Conservation (phyloP, 805 yeast species). For the Isabelozyma pseudorhagii region DNA sequence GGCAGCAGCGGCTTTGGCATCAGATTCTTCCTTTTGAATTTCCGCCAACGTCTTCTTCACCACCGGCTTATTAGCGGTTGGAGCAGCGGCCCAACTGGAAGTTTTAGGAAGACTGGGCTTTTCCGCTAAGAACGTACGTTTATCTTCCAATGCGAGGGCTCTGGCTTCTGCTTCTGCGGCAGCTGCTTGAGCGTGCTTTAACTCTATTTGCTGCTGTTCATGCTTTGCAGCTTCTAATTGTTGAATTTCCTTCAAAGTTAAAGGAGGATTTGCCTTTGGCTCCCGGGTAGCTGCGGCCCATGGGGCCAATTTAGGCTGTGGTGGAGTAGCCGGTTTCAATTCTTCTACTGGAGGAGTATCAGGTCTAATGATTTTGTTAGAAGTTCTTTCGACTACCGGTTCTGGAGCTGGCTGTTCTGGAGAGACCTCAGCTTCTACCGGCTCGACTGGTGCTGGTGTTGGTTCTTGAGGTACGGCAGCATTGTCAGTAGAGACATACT, state of each 20-base stretch:
- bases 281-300: conserved; percentile 44
- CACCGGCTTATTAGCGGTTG: conserved; percentile 14
- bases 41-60: conserved; percentile 56
- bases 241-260: conserved; percentile 52
- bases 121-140: conserved; percentile 12
- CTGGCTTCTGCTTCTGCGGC: conserved; percentile 23
- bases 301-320: conserved; percentile 41
- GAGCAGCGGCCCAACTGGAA: conserved; percentile 42
- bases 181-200: conserved; percentile 21
- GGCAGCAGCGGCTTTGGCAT: conserved; percentile 22
- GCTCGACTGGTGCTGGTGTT: conserved; percentile 1
- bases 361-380: neutral
- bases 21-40: conserved; percentile 59
- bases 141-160: conserved; percentile 18
- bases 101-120: conserved; percentile 34
- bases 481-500: neutral
- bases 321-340: conserved; percentile 12
- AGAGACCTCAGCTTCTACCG: neutral
- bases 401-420: neutral
- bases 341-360: conserved; percentile 7
- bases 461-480: neutral
- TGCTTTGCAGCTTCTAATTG: conserved; percentile 44
- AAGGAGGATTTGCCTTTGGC: conserved; percentile 26
- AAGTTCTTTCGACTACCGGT: neutral
- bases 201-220: conserved; percentile 36